Percentiles rank a stretch among this genome's conserved stretches.
phyloP scores from a whole-genome alignment of 345 rosid genomes.

The Hypericum androsaemum region DNA sequence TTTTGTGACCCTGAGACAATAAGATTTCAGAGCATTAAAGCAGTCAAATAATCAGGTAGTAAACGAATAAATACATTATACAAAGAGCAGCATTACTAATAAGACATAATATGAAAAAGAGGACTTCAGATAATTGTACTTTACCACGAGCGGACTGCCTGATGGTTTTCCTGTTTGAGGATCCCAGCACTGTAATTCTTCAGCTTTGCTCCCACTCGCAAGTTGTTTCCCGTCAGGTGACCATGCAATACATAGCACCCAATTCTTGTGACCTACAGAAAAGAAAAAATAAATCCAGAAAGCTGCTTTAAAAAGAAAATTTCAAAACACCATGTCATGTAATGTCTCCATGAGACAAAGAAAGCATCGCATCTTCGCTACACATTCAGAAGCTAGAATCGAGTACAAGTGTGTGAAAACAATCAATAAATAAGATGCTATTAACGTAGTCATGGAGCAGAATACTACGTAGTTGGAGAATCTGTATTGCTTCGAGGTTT shows the following conservation, averaged over 20 bases:
- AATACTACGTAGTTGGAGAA: no score
- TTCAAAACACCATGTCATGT: no score
- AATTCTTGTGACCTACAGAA: constrained; percentile 81
- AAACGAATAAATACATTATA: not conserved
- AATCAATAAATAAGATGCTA: no score
- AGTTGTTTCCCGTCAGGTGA: constrained; percentile 90
- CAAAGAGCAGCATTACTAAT: not conserved
- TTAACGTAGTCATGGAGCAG: no score
- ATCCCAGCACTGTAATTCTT: constrained; percentile 82
- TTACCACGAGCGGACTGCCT: constrained; percentile 59
- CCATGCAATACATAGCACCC: constrained; percentile 95
- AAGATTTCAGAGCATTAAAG: not conserved
- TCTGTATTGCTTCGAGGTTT: no score
- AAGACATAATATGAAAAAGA: not conserved
- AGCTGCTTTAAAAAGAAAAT: no score
- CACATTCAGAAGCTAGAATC: no score
- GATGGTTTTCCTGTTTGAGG: constrained; percentile 67
- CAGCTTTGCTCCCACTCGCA: constrained; percentile 82
- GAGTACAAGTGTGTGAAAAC: no score
- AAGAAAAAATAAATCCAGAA: not conserved
- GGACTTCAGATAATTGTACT: constrained; percentile 11
- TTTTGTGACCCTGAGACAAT: constrained; percentile 74
- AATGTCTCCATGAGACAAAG: no score
- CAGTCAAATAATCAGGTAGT: constrained; percentile 12
- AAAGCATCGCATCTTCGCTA: no score